These are phyloP conservation scores for Pseudocercospora musae DNA, from an alignment of 2,329 filamentous ascomycete species.

Conservation along the genomic window DNA sequence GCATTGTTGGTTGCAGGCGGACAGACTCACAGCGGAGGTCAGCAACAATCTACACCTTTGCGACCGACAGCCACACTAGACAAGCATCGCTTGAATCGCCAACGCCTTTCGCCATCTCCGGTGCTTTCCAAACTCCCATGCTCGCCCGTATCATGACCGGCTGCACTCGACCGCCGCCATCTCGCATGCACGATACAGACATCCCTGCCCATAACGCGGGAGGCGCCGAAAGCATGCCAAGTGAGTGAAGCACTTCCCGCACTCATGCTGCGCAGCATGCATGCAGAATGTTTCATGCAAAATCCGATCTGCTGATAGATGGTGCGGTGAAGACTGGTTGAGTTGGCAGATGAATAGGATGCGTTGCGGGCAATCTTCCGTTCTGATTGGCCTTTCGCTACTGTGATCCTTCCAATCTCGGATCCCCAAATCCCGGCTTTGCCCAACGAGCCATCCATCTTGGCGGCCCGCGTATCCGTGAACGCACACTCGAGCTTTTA, in stretches of 20 bases:
- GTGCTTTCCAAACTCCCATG: not conserved
- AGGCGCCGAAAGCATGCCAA: not conserved
- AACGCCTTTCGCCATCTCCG: not conserved
- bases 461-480: constrained; percentile 3
- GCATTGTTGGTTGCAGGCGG: not conserved
- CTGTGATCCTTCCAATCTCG: constrained; percentile 3
- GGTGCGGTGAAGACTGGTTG: not conserved
- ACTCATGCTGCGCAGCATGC: not conserved
- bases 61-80: not conserved
- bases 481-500: not conserved
- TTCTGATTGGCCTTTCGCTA: not conserved
- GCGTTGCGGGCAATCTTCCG: not conserved
- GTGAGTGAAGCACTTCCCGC: not conserved
- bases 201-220: not conserved
- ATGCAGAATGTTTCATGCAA: not conserved
- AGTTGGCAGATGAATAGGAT: not conserved
- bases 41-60: not conserved
- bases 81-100: not conserved
- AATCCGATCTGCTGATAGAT: not conserved
- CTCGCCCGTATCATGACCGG: not conserved
- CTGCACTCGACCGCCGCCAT: not conserved
- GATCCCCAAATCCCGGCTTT: not conserved
- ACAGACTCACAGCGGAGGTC: not conserved
- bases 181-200: not conserved
- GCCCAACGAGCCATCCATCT: not conserved